These are phyloP conservation scores for Bacidia rubella DNA, from an alignment of 495 filamentous ascomycete species.

Conservation along the genomic window DNA sequence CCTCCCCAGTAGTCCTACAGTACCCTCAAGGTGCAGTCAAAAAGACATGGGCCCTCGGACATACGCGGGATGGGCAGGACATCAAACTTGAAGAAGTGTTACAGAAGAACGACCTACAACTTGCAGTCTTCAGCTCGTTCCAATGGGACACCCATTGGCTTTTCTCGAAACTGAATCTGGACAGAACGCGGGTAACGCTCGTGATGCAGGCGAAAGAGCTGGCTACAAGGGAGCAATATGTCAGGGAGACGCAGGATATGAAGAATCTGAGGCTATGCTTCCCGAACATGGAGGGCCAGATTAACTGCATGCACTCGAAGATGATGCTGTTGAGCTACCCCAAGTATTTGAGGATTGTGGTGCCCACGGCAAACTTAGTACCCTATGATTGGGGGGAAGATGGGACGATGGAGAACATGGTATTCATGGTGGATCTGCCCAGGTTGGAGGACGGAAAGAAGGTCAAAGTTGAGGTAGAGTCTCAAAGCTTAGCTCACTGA, in stretches of 20 bases:
- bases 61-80: slow-evolving; percentile 45
- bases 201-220: slow-evolving; percentile 57
- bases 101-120: slow-evolving; percentile 50
- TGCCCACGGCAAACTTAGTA: slow-evolving; percentile 73
- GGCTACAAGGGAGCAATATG: slow-evolving; percentile 13
- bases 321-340: slow-evolving; percentile 68
- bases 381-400: slow-evolving; percentile 76
- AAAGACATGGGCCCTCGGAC: slow-evolving; percentile 59
- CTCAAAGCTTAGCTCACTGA: background rate
- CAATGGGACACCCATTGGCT: slow-evolving; percentile 74
- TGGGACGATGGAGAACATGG: slow-evolving; percentile 68
- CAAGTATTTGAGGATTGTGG: slow-evolving; percentile 53
- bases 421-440: slow-evolving; percentile 79
- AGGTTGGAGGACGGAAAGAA: slow-evolving; percentile 27
- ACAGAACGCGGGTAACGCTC: slow-evolving; percentile 43
- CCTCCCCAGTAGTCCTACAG: background rate
- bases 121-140: slow-evolving; percentile 76
- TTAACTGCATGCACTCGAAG: slow-evolving; percentile 77
- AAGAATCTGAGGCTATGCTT: slow-evolving; percentile 58
- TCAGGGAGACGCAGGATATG: slow-evolving; percentile 36
- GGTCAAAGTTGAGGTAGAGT: slow-evolving; percentile 5
- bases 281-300: slow-evolving; percentile 54
- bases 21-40: slow-evolving; percentile 67
- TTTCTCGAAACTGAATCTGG: slow-evolving; percentile 41
- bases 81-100: slow-evolving; percentile 88